phyloP scores from a whole-genome alignment of 257 asterid species.

The Apocynum venetum region DNA sequence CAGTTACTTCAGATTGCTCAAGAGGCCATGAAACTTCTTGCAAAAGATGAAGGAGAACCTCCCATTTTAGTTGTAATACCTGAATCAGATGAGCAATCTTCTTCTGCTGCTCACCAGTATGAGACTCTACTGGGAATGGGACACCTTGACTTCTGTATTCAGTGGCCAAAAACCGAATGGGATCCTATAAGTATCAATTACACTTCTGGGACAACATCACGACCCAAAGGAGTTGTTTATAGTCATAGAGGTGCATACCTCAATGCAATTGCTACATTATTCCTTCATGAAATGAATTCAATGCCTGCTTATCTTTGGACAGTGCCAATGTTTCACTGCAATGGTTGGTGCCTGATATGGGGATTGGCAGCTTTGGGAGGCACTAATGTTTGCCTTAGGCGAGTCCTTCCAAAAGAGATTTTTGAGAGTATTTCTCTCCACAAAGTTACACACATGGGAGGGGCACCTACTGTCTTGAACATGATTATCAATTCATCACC shows the following conservation, averaged over 20 bases:
- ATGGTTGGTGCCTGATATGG: slow-evolving; percentile 36
- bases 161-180: slow-evolving; percentile 34
- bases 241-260: slow-evolving; percentile 41
- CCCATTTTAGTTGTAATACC: slow-evolving; percentile 27
- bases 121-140: slow-evolving; percentile 31
- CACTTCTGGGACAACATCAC: slow-evolving; percentile 40
- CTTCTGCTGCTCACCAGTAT: slow-evolving; percentile 16
- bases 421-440: slow-evolving; percentile 22
- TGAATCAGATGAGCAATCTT: slow-evolving; percentile 13
- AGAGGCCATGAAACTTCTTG: slow-evolving; percentile 26
- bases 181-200: slow-evolving; percentile 37
- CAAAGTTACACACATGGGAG: slow-evolving; percentile 38
- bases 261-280: slow-evolving; percentile 27
- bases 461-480: slow-evolving; percentile 40
- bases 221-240: slow-evolving; percentile 39
- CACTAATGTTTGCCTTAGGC: slow-evolving; percentile 32
- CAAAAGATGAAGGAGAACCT: slow-evolving; percentile 6
- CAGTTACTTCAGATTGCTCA: slow-evolving; percentile 25
- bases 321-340: slow-evolving; percentile 42
- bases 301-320: slow-evolving; percentile 44
- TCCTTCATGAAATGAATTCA: slow-evolving; percentile 29
- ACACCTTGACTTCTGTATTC: slow-evolving; percentile 10
- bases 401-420: slow-evolving; percentile 28
- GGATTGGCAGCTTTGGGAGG: slow-evolving; percentile 39
- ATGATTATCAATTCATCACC: slow-evolving; percentile 28